Evolutionary conservation across 2,329 filamentous ascomycete genomes (phyloP), one percentile per base, ranked within the genome.

Genomic region (Tolypocladium amazonense): DNA sequence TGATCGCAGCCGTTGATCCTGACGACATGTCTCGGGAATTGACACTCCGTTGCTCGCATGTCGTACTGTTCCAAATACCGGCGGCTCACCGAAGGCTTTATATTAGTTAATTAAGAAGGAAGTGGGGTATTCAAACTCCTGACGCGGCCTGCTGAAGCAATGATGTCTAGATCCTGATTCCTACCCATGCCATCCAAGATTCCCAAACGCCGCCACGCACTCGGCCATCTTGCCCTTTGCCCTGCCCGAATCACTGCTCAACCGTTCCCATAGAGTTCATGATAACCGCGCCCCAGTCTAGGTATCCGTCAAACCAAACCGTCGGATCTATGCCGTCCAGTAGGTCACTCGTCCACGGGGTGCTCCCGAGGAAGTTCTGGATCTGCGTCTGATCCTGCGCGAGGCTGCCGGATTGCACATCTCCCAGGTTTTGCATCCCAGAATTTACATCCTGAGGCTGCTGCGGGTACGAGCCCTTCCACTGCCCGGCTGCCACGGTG

Each of bases 271-370:
- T 68, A 0, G 68, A 69, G 39, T 69, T 73, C 71, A 72, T 71
- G 0, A 70, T 63, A 0, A 72, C 64, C 0, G 70, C 64, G 0
- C 69, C 68, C 72, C 72, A 74, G 20, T 74, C 72, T 2, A 73
- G 50, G 39, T 73, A 71, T 0, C 70, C 71, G 30, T 74, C 72
- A 43, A 73, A 72, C 70, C 70, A 74, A 3, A 73, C 57, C 0
- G 66, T 70, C 0, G 72, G 72, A 7, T 74, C 72, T 1, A 73
- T 63, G 0, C 71, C 71, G 1, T 72, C 70, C 0, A 74, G 58
- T 58, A 71, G 56, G 18, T 73, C 71, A 1, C 63, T 68, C 5
- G 65, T 67, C 72, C 71, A 74, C 0, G 67, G 67, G 2, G 65
- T 68, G 6, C 65, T 68, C 0, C 62, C 61, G 23, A 68, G 65